Evolutionary conservation across 345 rosid species (phyloP).

Genomic region (Gossypium raimondii): DNA sequence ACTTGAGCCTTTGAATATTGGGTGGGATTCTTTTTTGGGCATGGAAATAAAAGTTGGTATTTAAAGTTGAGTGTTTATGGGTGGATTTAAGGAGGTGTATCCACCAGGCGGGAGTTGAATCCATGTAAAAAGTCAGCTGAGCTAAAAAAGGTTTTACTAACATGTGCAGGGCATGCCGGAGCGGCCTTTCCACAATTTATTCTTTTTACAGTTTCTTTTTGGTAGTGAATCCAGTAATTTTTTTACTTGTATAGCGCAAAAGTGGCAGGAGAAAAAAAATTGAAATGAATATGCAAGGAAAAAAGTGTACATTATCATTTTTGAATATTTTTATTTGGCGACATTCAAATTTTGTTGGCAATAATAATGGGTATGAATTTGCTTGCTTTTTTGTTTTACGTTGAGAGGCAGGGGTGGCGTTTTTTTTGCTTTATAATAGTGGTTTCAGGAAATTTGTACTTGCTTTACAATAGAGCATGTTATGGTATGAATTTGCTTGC

Average conservation of each 20-base stretch:
- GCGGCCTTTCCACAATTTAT: conserved; percentile 24
- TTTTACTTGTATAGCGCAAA: conserved; percentile 48
- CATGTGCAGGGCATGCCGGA: conserved; percentile 27
- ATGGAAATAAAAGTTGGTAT: conserved; percentile 24
- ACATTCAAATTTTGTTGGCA: conserved; percentile 9
- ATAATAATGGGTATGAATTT: neutral
- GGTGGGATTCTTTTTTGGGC: conserved; percentile 39
- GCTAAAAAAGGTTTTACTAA: conserved; percentile 23
- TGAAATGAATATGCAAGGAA: conserved; percentile 26
- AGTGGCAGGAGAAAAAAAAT: conserved; percentile 20
- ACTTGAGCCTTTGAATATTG: conserved; percentile 20
- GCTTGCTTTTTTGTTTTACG: neutral
- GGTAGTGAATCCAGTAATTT: conserved; percentile 36
- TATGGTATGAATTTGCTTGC: no score
- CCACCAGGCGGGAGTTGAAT: conserved; percentile 20
- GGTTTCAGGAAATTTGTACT: no score
- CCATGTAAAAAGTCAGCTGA: conserved; percentile 19
- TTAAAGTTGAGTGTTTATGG: conserved; percentile 16
- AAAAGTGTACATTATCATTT: conserved; percentile 72
- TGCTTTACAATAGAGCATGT: no score
- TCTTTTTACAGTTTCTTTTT: conserved; percentile 16
- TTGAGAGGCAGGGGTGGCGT: neutral
- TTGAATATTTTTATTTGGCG: conserved; percentile 32
- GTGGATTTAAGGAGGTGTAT: conserved; percentile 20
- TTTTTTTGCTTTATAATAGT: no score